Evolutionary conservation across 257 asterid genomes (phyloP).

Genomic region (Ajuga chamaepitys): DNA sequence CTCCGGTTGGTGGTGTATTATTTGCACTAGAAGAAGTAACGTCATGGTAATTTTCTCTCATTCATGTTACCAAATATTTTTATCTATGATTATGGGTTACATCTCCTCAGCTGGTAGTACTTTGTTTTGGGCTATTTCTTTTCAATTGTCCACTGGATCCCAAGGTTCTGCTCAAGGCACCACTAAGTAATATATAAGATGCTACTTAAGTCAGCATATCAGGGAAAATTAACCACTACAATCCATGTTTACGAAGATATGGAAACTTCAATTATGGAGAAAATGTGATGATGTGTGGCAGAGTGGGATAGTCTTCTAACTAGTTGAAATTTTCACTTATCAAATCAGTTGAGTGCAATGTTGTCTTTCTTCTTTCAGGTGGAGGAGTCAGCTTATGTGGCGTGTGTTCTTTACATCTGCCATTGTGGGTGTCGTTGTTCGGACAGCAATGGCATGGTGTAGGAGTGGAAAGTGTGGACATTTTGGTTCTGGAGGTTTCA

Average conservation of each 20-base stretch:
- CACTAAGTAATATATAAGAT: not conserved
- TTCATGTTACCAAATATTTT: slow-evolving; percentile 4
- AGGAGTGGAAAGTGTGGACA: slow-evolving; percentile 97
- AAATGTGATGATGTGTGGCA: not conserved
- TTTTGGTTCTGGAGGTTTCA: slow-evolving; percentile 98
- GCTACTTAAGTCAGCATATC: not conserved
- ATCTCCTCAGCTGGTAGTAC: not conserved
- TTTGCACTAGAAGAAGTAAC: slow-evolving; percentile 99
- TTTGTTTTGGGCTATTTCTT: not conserved
- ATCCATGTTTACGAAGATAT: not conserved
- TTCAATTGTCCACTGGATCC: slow-evolving; percentile 7
- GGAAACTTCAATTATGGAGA: not conserved
- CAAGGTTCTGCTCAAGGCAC: not conserved
- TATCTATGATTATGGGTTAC: not conserved
- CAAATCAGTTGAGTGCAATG: slow-evolving; percentile 3
- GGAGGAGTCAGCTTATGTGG: slow-evolving; percentile 99
- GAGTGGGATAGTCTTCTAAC: not conserved
- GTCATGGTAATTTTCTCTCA: slow-evolving; percentile 62
- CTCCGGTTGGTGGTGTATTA: slow-evolving; percentile 99
- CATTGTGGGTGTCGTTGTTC: slow-evolving; percentile 93
- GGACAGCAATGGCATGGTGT: slow-evolving; percentile 98
- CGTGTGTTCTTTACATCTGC: slow-evolving; percentile 99
- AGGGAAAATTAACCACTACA: not conserved
- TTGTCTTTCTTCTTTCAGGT: slow-evolving; percentile 45
- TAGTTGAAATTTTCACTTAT: not conserved